phyloP scores from a whole-genome alignment of 2,329 filamentous ascomycete genomes.

The Xylariaceae sp. region DNA sequence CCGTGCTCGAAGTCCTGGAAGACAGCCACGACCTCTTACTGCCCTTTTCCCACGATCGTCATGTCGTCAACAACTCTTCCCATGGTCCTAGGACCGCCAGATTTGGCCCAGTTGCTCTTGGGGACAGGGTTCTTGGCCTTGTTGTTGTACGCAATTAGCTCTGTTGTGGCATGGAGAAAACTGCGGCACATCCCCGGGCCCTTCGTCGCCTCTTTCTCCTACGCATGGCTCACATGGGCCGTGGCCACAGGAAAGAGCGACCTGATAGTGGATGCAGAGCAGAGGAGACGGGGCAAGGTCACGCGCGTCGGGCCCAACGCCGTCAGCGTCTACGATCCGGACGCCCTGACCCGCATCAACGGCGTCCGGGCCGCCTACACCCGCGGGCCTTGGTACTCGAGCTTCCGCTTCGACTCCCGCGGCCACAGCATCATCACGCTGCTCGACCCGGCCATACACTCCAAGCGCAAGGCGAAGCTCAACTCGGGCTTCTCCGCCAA shows the following conservation, averaged over 20 bases:
- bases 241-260: slow-evolving; percentile 15
- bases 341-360: slow-evolving; percentile 23
- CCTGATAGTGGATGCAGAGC: slow-evolving; percentile 10
- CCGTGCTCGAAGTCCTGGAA: too few relatives aligned
- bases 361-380: slow-evolving; percentile 22
- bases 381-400: slow-evolving; percentile 22
- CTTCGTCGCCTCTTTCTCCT: slow-evolving; percentile 21
- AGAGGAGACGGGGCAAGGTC: slow-evolving; percentile 23
- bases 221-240: slow-evolving; percentile 19
- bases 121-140: neutral
- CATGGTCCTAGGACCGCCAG: neutral
- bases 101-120: neutral
- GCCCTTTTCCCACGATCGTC: neutral
- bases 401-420: slow-evolving; percentile 21
- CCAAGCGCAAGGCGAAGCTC: slow-evolving; percentile 24
- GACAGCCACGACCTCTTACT: too few relatives aligned
- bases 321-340: slow-evolving; percentile 21
- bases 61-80: neutral
- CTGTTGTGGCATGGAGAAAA: slow-evolving; percentile 19
- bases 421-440: slow-evolving; percentile 21
- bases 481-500: slow-evolving; percentile 21
- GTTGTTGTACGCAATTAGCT: slow-evolving; percentile 13
- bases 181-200: slow-evolving; percentile 27
- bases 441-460: slow-evolving; percentile 18
- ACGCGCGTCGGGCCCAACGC: slow-evolving; percentile 24